Conservation (phyloP, 2,329 filamentous ascomycete genomes). For the Verticillium zaregamsianum region DNA sequence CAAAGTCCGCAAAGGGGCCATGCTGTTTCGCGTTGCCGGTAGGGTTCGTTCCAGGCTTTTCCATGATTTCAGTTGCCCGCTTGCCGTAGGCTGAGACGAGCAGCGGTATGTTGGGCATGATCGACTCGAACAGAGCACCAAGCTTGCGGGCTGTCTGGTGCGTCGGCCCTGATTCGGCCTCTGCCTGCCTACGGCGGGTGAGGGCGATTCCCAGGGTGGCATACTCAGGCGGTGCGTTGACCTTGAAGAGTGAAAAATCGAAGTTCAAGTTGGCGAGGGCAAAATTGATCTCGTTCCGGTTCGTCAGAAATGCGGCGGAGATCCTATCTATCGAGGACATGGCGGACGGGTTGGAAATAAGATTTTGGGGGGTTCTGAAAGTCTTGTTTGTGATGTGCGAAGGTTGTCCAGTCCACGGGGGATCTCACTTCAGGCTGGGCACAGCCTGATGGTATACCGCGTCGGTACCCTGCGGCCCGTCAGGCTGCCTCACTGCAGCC, state of each 20-base stretch:
- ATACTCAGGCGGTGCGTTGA: slow-evolving; percentile 33
- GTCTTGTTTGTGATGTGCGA: no score
- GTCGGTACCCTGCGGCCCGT: no score
- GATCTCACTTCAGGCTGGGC: no score
- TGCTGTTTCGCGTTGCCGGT: neutral
- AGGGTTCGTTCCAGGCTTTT: slow-evolving; percentile 3
- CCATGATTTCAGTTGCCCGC: slow-evolving; percentile 25
- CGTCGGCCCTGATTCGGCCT: slow-evolving; percentile 30
- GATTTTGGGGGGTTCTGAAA: no score
- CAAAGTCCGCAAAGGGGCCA: slow-evolving; percentile 17
- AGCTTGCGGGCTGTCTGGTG: slow-evolving; percentile 34
- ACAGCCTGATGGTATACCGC: no score
- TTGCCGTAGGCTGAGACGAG: slow-evolving; percentile 29
- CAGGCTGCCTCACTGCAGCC: no score
- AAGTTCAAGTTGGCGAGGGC: slow-evolving; percentile 27
- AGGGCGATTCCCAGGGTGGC: slow-evolving; percentile 23
- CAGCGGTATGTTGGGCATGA: slow-evolving; percentile 23
- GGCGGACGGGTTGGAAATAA: neutral
- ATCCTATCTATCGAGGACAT: neutral
- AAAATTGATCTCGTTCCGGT: neutral
- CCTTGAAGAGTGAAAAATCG: slow-evolving; percentile 36
- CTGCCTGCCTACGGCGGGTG: slow-evolving; percentile 20
- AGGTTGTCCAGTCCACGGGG: no score
- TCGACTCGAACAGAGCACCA: slow-evolving; percentile 30
- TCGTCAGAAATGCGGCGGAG: neutral